A percentile compares a stretch with the other conserved stretches of the same genome.
Evolutionary conservation across 2,329 filamentous ascomycete species (phyloP).

Genomic region (Fulvia fulva): DNA sequence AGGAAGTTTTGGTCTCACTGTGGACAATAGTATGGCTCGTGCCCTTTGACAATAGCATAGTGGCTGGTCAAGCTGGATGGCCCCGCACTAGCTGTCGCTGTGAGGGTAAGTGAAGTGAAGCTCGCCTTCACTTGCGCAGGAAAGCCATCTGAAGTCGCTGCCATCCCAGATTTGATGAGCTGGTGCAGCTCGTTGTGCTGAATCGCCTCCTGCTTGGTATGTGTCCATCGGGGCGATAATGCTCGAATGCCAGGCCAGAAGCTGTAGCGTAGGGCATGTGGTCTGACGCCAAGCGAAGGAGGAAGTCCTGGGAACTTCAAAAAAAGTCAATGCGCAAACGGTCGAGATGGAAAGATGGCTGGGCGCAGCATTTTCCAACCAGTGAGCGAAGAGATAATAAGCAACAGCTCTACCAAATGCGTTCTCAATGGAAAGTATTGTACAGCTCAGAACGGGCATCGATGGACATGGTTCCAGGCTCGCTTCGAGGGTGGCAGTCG

Average conservation of each 20-base stretch:
- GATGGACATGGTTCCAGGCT: not conserved
- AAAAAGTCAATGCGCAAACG: not conserved
- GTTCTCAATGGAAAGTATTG: not conserved
- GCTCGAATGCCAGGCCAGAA: not conserved
- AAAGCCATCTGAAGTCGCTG: not conserved
- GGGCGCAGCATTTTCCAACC: not conserved
- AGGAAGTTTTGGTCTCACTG: not conserved
- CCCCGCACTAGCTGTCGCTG: not conserved
- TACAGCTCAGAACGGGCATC: not conserved
- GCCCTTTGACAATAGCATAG: not conserved
- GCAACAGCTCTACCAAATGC: not conserved
- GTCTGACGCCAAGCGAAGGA: not conserved
- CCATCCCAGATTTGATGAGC: not conserved
- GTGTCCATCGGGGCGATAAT: not conserved
- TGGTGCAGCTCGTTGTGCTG: not conserved
- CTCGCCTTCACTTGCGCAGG: not conserved
- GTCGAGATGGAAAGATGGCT: not conserved
- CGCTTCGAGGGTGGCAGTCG: not conserved
- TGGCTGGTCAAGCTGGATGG: not conserved
- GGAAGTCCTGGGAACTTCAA: not conserved
- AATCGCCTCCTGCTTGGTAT: conserved; percentile 1
- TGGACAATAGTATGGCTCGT: not conserved
- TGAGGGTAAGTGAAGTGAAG: conserved; percentile 2
- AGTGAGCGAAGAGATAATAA: not conserved
- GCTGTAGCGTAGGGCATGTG: conserved; percentile 1